Evolutionary conservation across 2,329 filamentous ascomycete species (phyloP).

Genomic region (Aspergillus jensenii): DNA sequence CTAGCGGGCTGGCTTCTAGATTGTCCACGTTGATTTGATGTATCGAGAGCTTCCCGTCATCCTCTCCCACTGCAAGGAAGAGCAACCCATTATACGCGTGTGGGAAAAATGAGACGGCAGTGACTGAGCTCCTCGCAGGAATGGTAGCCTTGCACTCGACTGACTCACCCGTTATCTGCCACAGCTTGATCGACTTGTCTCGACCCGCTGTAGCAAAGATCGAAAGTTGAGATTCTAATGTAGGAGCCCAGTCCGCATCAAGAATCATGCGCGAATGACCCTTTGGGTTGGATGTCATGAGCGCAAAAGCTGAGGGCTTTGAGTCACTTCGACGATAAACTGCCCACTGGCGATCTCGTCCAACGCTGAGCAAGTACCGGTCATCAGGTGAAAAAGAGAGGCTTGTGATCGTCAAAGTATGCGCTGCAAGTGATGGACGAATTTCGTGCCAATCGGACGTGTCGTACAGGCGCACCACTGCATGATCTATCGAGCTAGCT

Average conservation of each 20-base stretch:
- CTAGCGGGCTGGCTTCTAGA: conserved; percentile 29
- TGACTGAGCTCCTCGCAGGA: conserved; percentile 61
- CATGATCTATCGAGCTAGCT: conserved; percentile 89
- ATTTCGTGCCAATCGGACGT: conserved; percentile 85
- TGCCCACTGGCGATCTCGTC: conserved; percentile 87
- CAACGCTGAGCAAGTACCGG: conserved; percentile 76
- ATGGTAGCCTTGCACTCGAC: conserved; percentile 58
- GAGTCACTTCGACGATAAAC: conserved; percentile 63
- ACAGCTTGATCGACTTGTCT: conserved; percentile 80
- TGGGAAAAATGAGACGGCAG: conserved; percentile 67
- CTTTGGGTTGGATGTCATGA: conserved; percentile 70
- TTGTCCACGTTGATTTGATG: conserved; percentile 37
- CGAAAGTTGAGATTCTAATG: conserved; percentile 31
- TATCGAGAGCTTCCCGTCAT: conserved; percentile 47
- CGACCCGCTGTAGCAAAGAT: conserved; percentile 85
- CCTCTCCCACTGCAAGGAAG: conserved; percentile 48
- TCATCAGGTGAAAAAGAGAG: conserved; percentile 79
- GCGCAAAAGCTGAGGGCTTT: conserved; percentile 51
- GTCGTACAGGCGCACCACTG: conserved; percentile 88
- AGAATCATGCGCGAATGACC: conserved; percentile 92
- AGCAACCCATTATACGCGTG: conserved; percentile 27
- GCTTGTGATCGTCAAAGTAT: conserved; percentile 81
- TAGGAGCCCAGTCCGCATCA: conserved; percentile 77
- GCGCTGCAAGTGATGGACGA: conserved; percentile 76
- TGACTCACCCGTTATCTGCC: conserved; percentile 48